Evolutionary conservation across 768 basidiomycete species (phyloP), one percentile per base, ranked within the genome.

Genomic region (Hydnomerulius pinastri): DNA sequence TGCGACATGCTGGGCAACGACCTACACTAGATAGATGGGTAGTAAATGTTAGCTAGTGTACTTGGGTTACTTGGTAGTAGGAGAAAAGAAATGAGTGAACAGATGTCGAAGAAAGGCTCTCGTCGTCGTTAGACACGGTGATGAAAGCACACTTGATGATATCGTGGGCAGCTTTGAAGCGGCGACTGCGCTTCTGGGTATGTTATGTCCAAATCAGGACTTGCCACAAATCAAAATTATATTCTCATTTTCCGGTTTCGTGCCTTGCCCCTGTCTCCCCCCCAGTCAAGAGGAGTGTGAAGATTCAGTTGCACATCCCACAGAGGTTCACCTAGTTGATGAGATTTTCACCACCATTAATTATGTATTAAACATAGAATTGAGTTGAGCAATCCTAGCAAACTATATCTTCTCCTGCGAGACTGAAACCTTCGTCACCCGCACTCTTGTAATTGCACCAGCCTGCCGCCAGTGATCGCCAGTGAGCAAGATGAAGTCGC

Each of bases 1-100:
- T 89, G 87, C 61, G 87, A 81, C 89, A 91, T 90, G 64, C 60
- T 73, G 63, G 24, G 24, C 11, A 15, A 52, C 10, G 21, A 33
- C 15, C 45, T 39, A 39, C 20, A n/a, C n/a, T 13, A 28, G 23
- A 33, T 33, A 8, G 11, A 24, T 27, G 20, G 33, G 24, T 6
- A 32, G 32, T 3, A 32, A 18, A 18, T 17, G 4, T 12, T n/a
- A 29, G 23, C 20, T 50, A 15, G 18, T 6, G 39, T 15, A 40
- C 24, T 45, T 17, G 24, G 20, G 48, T 23, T n/a, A 38, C 32
- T 28, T 43, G 21, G 48, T n/a, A 30, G 28, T 32, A 46, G 29
- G 35, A 37, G 37, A 28, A 20, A 48, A 45, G 28, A 27, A 39
- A 46, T 25, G 35, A 18, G 32, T n/a, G n/a, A n/a, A n/a, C n/a